Evolutionary conservation across 2,329 filamentous ascomycete species (phyloP).

Genomic region (Cladobotryum mycophilum): DNA sequence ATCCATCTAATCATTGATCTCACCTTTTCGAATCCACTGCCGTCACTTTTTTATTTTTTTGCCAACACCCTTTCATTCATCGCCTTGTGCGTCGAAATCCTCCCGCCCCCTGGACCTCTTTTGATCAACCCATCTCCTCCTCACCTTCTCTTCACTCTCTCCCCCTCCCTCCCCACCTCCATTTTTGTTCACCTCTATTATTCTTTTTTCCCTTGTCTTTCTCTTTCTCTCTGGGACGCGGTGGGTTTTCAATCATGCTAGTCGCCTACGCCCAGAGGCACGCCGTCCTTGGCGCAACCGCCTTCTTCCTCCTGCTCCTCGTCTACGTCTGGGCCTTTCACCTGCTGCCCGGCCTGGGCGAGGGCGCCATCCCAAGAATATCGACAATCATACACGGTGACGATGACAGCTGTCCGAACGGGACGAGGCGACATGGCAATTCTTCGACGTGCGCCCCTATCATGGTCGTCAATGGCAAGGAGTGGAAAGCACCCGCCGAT

Average conservation of each 20-base stretch:
- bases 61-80: background rate
- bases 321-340: slow-evolving; percentile 11
- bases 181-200: background rate
- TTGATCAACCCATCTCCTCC: background rate
- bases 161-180: background rate
- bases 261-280: slow-evolving; percentile 7
- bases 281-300: slow-evolving; percentile 2
- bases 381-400: background rate
- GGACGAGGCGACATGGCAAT: slow-evolving; percentile 3
- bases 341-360: slow-evolving; percentile 3
- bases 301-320: slow-evolving; percentile 7
- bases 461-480: slow-evolving; percentile 3
- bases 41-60: background rate
- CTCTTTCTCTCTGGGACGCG: background rate
- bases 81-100: background rate
- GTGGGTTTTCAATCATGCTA: background rate
- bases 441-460: slow-evolving; percentile 3
- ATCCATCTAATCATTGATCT: background rate
- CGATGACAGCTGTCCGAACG: slow-evolving; percentile 1
- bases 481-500: slow-evolving; percentile 7
- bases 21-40: background rate
- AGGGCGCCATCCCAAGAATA: background rate
- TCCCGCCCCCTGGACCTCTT: background rate
- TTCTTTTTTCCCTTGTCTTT: background rate
- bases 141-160: background rate